Evolutionary conservation across 164 flowering plant species (phyloP).

Genomic region (Piper longum): DNA sequence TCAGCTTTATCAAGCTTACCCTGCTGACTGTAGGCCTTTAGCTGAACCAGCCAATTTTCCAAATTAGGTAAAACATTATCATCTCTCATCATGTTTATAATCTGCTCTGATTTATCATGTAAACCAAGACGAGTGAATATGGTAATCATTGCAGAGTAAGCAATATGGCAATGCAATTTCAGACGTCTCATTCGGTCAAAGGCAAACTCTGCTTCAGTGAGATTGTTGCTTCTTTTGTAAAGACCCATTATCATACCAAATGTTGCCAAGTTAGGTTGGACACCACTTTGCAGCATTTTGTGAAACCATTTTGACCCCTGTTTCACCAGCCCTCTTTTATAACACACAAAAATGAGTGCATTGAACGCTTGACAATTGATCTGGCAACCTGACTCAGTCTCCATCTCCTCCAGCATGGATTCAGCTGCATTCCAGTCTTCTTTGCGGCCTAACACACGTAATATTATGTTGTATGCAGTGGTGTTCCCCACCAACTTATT

Average conservation of each 20-base stretch:
- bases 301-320: slow-evolving; percentile 58
- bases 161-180: slow-evolving; percentile 38
- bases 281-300: slow-evolving; percentile 53
- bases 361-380: slow-evolving; percentile 49
- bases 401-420: slow-evolving; percentile 35
- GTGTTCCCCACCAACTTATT: slow-evolving; percentile 53
- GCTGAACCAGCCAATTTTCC: slow-evolving; percentile 5
- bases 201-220: slow-evolving; percentile 64
- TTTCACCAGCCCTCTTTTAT: slow-evolving; percentile 29
- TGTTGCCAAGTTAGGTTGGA: slow-evolving; percentile 65
- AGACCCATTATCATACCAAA: slow-evolving; percentile 89
- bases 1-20: slow-evolving; percentile 74
- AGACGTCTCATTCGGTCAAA: slow-evolving; percentile 54
- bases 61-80: slow-evolving; percentile 42
- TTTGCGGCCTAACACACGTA: slow-evolving; percentile 54
- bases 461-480: slow-evolving; percentile 40
- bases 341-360: slow-evolving; percentile 60
- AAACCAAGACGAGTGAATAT: slow-evolving; percentile 6
- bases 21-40: slow-evolving; percentile 5
- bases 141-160: slow-evolving; percentile 32
- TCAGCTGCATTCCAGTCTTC: slow-evolving; percentile 58
- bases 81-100: slow-evolving; percentile 39
- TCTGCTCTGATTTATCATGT: slow-evolving; percentile 56
- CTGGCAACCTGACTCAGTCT: slow-evolving; percentile 19
- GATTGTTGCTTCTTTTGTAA: slow-evolving; percentile 54